A percentile compares a stretch with the other conserved stretches of the same genome.
Conservation (phyloP, 768 basidiomycete genomes). For the Lactarius sp. region DNA sequence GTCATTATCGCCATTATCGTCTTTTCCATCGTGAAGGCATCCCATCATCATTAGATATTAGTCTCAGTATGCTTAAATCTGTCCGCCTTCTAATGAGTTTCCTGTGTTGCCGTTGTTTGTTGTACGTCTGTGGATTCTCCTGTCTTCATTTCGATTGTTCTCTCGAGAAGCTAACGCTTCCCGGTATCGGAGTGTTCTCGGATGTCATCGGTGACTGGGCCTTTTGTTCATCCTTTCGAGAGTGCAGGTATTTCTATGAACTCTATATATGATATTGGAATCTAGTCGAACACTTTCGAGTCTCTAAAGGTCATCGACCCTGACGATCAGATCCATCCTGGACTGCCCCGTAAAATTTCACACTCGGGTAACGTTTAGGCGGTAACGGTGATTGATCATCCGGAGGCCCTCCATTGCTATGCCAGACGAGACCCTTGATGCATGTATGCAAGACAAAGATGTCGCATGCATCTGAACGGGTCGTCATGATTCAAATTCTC, state of each 20-base stretch:
- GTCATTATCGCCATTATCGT: constrained; percentile 95
- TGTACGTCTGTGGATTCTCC: constrained; percentile 24
- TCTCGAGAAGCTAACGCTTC: constrained; percentile 7
- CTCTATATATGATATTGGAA: constrained; percentile 10
- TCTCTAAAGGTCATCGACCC: constrained; percentile 28
- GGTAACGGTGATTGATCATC: neutral
- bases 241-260: constrained; percentile 9
- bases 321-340: neutral
- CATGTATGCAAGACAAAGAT: neutral
- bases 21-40: constrained; percentile 89
- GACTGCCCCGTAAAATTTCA: constrained; percentile 17
- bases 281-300: constrained; percentile 11
- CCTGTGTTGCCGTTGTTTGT: constrained; percentile 15
- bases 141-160: constrained; percentile 3
- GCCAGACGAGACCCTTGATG: neutral
- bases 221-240: neutral
- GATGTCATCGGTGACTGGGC: constrained; percentile 11
- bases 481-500: neutral
- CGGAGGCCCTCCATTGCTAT: neutral
- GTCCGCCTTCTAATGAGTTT: constrained; percentile 19
- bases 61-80: constrained; percentile 16
- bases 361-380: neutral
- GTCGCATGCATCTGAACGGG: neutral
- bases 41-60: constrained; percentile 43
- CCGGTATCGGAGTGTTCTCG: constrained; percentile 6